These are phyloP conservation scores for Eucalyptus sp. DNA, from an alignment of 345 rosid species.

Conservation along the genomic window DNA sequence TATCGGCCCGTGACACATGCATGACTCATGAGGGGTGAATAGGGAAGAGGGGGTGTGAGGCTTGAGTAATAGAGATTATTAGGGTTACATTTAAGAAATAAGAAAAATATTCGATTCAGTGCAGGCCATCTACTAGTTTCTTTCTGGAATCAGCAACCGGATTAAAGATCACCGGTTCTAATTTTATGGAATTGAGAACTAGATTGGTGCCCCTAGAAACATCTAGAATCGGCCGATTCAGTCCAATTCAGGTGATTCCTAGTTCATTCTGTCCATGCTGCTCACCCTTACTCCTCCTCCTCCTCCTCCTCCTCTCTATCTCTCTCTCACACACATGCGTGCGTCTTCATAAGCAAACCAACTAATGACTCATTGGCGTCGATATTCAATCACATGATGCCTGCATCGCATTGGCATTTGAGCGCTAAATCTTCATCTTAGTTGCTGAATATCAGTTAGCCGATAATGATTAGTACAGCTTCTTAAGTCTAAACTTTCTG, in stretches of 20 bases:
- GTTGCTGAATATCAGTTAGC: neutral
- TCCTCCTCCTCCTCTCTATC: neutral
- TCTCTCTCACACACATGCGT: neutral
- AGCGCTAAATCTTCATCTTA: neutral
- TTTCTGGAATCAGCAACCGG: fast-evolving
- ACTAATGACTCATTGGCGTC: neutral
- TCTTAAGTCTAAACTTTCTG: too few species aligned
- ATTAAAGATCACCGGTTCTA: too few species aligned
- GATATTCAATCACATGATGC: neutral
- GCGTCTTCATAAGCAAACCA: neutral
- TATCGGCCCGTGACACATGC: too few species aligned
- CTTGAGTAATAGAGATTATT: neutral
- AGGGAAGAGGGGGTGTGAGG: neutral
- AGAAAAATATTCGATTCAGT: too few species aligned
- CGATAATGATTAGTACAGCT: neutral
- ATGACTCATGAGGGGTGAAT: neutral
- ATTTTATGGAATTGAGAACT: neutral
- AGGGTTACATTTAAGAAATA: neutral
- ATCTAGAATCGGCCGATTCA: neutral
- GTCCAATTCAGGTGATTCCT: fast-evolving
- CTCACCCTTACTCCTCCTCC: neutral
- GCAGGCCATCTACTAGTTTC: fast-evolving
- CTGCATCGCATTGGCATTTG: neutral
- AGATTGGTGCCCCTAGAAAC: neutral
- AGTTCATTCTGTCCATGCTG: neutral